Evolutionary conservation across 805 yeast genomes (phyloP).

Genomic region (Ogataea pilisensis): DNA sequence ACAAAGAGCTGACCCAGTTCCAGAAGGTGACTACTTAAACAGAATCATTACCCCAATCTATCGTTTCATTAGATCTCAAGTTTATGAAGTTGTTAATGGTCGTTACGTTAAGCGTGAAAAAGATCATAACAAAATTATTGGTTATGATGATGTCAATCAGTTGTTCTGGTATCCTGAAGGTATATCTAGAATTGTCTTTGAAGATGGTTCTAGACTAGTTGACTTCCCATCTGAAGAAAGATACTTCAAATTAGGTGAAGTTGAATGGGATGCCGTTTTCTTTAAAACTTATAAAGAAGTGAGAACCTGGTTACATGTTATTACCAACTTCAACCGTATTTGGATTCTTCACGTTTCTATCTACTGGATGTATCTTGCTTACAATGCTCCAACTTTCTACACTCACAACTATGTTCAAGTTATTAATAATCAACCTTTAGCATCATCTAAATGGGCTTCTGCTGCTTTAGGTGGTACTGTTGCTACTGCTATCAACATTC

Average conservation of each 20-base stretch:
- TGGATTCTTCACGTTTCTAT: constrained; percentile 91
- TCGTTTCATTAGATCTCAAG: constrained; percentile 73
- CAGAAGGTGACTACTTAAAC: constrained; percentile 88
- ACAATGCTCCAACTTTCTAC: constrained; percentile 86
- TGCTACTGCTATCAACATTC: constrained; percentile 75
- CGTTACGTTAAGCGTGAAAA: constrained; percentile 80
- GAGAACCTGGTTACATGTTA: constrained; percentile 95
- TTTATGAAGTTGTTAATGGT: constrained; percentile 76
- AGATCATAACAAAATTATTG: constrained; percentile 76
- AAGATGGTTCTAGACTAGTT: constrained; percentile 87
- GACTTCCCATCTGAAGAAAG: constrained; percentile 90
- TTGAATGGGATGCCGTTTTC: constrained; percentile 86
- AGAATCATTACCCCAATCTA: constrained; percentile 90
- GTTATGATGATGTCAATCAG: constrained; percentile 98
- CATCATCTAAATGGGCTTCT: constrained; percentile 90
- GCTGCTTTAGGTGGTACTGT: constrained; percentile 89
- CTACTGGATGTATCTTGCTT: constrained; percentile 94
- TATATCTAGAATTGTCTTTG: constrained; percentile 84
- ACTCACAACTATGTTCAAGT: constrained; percentile 84
- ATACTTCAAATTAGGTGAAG: constrained; percentile 84
- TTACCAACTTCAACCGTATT: constrained; percentile 95
- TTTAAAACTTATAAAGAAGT: constrained; percentile 94
- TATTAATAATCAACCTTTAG: constrained; percentile 77
- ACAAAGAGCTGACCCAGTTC: constrained; percentile 77
- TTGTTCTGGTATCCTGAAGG: constrained; percentile 99